Percentiles rank a stretch among this genome's conserved stretches.
Evolutionary conservation across 768 basidiomycete species (phyloP).

Genomic region (Rhodotorula babjevae): DNA sequence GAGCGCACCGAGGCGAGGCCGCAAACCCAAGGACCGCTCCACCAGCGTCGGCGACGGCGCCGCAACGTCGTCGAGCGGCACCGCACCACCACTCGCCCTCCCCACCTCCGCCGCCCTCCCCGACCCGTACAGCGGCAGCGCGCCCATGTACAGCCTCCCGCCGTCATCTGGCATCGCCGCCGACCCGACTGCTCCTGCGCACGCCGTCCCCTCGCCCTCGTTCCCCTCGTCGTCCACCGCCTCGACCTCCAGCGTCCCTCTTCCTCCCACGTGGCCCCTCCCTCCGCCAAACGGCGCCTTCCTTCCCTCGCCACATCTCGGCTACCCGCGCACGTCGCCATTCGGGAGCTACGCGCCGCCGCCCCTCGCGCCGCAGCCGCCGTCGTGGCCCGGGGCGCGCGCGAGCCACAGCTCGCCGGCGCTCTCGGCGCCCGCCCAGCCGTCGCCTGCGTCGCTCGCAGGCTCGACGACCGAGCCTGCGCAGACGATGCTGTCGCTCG

Average conservation of each 20-base stretch:
- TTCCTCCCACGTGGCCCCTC: neutral
- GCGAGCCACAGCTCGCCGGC: neutral
- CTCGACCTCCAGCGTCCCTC: neutral
- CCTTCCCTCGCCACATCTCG: neutral
- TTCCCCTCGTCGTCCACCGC: neutral
- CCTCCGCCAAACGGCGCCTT: too few relatives aligned
- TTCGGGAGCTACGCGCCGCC: neutral
- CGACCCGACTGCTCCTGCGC: neutral
- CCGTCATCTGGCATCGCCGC: neutral
- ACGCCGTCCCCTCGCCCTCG: neutral
- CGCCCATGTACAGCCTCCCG: neutral
- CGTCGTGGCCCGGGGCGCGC: neutral
- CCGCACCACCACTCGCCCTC: neutral
- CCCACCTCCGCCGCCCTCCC: neutral
- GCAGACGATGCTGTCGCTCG: slow-evolving; percentile 9
- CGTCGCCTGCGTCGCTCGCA: neutral
- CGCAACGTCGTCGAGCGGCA: neutral
- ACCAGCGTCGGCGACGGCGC: fast-evolving
- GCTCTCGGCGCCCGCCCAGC: neutral
- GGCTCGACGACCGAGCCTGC: neutral
- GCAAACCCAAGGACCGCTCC: slow-evolving; percentile 14
- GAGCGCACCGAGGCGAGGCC: slow-evolving; percentile 4
- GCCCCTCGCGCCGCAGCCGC: neutral
- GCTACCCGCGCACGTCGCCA: neutral
- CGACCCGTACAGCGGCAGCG: neutral